Evolutionary conservation across 23 red algal genomes (phyloP).

Genomic region (Agarophyton chilense): DNA sequence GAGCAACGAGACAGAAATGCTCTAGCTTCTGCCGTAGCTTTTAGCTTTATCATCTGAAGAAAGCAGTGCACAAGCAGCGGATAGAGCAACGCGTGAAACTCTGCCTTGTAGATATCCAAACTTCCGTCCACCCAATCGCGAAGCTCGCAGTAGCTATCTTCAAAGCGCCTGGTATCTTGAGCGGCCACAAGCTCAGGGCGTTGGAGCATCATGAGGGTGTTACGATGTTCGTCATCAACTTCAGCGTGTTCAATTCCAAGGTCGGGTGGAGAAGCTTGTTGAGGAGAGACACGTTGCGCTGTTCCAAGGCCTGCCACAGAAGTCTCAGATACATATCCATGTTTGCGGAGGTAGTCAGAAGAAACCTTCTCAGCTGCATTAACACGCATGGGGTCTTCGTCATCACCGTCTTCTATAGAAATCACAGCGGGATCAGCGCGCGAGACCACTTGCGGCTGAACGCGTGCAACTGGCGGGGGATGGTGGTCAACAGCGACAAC

Average conservation of each 20-base stretch:
- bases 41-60: constrained; percentile 83
- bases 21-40: constrained; percentile 43
- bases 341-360: constrained; percentile 49
- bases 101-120: constrained; percentile 91
- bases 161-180: constrained; percentile 34
- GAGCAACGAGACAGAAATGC: constrained; percentile 51
- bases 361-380: constrained; percentile 35
- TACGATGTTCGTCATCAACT: constrained; percentile 59
- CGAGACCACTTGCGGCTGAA: not conserved
- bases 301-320: not conserved
- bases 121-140: constrained; percentile 89
- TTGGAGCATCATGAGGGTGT: constrained; percentile 48
- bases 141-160: constrained; percentile 67
- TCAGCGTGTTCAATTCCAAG: constrained; percentile 40
- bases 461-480: not conserved
- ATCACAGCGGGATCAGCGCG: not conserved
- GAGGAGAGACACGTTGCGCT: not conserved
- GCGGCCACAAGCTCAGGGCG: constrained; percentile 42
- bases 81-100: constrained; percentile 88
- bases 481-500: constrained; percentile 16
- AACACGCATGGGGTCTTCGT: not conserved
- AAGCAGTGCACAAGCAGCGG: constrained; percentile 90
- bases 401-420: constrained; percentile 17
- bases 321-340: constrained; percentile 41
- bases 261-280: not conserved